Evolutionary conservation across 345 rosid genomes (phyloP), one percentile per base, ranked within the genome.

Genomic region (Eucalyptus decipiens): DNA sequence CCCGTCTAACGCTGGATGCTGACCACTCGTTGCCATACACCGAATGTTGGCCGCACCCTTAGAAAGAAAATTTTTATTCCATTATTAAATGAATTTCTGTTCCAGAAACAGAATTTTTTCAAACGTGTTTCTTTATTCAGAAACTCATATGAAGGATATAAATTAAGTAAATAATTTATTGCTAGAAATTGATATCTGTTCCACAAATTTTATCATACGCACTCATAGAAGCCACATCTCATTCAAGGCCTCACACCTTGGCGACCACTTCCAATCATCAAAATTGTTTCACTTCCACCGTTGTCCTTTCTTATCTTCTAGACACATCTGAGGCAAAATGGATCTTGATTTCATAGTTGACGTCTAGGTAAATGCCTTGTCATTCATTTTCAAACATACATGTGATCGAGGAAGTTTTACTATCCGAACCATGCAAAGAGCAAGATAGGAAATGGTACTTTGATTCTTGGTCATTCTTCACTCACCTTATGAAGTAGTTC

Each of bases 111-210:
- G 2, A 52, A 52, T 3, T 52, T 52, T 52, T 52, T 52, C 58
- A 21, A 4, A 52, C 0, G 5, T 8, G 9, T 52, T 52, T 52
- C 2, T 52, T 52, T 52, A 52, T 4, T 8, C 0, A 52, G 24
- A 52, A 52, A 52, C 26, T 52, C 26, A 52, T 21, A 1, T 21
- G 21, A 11, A 11, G 26, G 21, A 52, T 52, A 52, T 0, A 52
- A 52, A 52, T 52, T 52, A 21, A 52, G 58, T 8, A 52, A 21
- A 8, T 52, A 21, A 52, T 52, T 52, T 52, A 1, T 52, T 52
- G 5, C 11, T 8, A 21, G 4, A 52, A 52, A 21, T 52, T 21
- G 4, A 21, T 19, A 8, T 52, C 1, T 8, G 0, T 8, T 21
- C 11, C 11, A 8, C 21, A 19, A 52, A 8, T 21, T 52, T 21